A percentile compares a stretch with the other conserved stretches of the same genome.
Conservation (phyloP, 768 basidiomycete species). For the Amylocystis lapponica region DNA sequence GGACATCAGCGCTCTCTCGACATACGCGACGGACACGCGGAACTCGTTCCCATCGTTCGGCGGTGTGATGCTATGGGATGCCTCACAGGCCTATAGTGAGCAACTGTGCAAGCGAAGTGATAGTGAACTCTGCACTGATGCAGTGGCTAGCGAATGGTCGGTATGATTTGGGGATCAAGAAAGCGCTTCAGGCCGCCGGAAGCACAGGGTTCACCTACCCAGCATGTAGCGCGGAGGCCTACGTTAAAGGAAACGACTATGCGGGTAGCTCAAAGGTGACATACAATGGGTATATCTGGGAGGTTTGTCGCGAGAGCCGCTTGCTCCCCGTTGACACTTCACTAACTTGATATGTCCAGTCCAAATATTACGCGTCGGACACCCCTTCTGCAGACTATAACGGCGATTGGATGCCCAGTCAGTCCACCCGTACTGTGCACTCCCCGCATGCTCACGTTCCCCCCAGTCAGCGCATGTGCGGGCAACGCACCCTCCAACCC, state of each 20-base stretch:
- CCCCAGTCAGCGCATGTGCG: conserved; percentile 48
- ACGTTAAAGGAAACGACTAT: conserved; percentile 43
- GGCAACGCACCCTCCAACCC: conserved; percentile 26
- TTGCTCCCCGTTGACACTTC: not conserved
- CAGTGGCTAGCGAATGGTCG: conserved; percentile 41
- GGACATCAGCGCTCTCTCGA: conserved; percentile 26
- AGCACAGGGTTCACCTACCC: conserved; percentile 68
- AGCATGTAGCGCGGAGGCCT: conserved; percentile 52
- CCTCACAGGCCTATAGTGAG: conserved; percentile 39
- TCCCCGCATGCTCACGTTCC: not conserved
- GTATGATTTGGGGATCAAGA: conserved; percentile 57
- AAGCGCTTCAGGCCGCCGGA: conserved; percentile 51
- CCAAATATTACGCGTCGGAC: conserved; percentile 52
- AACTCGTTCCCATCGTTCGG: conserved; percentile 38
- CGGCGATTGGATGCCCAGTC: conserved; percentile 64
- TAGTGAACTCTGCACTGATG: not conserved
- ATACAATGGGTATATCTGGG: conserved; percentile 58
- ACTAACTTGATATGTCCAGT: conserved; percentile 30
- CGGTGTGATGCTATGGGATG: conserved; percentile 41
- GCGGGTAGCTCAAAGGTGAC: conserved; percentile 46
- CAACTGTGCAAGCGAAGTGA: not conserved
- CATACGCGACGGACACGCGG: conserved; percentile 28
- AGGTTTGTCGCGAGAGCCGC: conserved; percentile 33
- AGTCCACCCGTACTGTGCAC: conserved; percentile 13
- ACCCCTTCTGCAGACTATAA: conserved; percentile 43